Evolutionary conservation across 352 stramenopile genomes (phyloP).

Genomic region (Elongisporangium anandrum): DNA sequence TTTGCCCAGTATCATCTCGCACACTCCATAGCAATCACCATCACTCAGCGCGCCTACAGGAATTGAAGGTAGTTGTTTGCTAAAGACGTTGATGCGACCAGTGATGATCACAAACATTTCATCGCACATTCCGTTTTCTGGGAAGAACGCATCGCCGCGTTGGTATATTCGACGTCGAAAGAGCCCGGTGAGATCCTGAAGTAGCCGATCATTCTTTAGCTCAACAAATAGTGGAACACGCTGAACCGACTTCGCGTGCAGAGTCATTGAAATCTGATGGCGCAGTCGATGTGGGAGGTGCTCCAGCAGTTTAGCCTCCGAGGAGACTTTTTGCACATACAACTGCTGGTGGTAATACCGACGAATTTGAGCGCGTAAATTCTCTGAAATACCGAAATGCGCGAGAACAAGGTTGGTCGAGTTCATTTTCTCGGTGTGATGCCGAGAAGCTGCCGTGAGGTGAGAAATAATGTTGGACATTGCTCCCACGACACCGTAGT

Average conservation of each 20-base stretch:
- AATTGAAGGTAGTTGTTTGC: conserved; percentile 23
- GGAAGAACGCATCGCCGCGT: conserved; percentile 51
- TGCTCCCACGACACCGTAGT: conserved; percentile 68
- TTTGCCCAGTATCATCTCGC: conserved; percentile 58
- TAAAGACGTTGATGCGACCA: conserved; percentile 58
- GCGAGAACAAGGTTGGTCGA: conserved; percentile 57
- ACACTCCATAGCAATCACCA: conserved; percentile 59
- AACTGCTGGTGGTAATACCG: conserved; percentile 78
- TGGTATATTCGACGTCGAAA: conserved; percentile 67
- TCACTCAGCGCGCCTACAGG: conserved; percentile 49
- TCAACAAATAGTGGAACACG: conserved; percentile 60
- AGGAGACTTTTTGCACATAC: conserved; percentile 69
- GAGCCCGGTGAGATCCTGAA: conserved; percentile 63
- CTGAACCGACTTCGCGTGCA: conserved; percentile 64
- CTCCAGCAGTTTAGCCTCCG: conserved; percentile 50
- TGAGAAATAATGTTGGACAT: conserved; percentile 83
- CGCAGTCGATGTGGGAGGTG: conserved; percentile 51
- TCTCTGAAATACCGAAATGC: conserved; percentile 55
- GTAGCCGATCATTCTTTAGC: conserved; percentile 41
- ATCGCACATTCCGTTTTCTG: conserved; percentile 56
- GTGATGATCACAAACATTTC: conserved; percentile 69
- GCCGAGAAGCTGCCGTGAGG: conserved; percentile 44
- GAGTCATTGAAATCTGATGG: conserved; percentile 62
- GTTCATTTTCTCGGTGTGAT: conserved; percentile 71
- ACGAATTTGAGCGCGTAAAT: conserved; percentile 51